Evolutionary conservation across 441 rosid genomes (phyloP), one percentile per base, ranked within the genome.

Genomic region (Melianthus villosus): DNA sequence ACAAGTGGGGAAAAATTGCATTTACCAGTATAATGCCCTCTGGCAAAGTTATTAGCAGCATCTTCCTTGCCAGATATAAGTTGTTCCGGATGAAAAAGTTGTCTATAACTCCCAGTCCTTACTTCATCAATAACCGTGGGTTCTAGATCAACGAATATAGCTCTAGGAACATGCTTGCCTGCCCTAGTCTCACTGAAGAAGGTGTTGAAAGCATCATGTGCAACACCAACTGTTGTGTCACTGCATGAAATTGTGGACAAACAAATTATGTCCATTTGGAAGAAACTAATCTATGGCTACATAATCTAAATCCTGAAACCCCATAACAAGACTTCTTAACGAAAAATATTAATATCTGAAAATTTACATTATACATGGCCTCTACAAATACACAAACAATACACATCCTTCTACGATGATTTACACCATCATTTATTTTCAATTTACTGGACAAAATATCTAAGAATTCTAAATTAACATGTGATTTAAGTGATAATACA

Each of bases 31-130:
- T 79, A 79, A 58, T 79, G 91, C 46, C 91, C 85, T 56, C 91
- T 71, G 22, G 91, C 91, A 53, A 76, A 79, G 75, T 79, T 79
- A 56, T 76, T 79, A 15, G 85, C 91, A 42, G 91, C 82, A 46
- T 79, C 91, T 57, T 79, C 91, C 64, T 79, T 79, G 65, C 91
- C 79, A 18, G 84, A 69, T 30, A 79, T 79, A 65, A 79, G 91
- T 46, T 79, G 91, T 64, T 79, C 85, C 1, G 82, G 91, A 46
- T 79, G 91, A 53, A 79, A 79, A 46, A 79, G 79, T 44, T 79
- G 91, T 20, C 84, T 62, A 37, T 71, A 79, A 27, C 52, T 2
- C 16, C 91, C 91, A 16, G 69, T 37, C 65, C 85, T 63, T 42
- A 79, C 67, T 69, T 79, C 91, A 57, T 79, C 91, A 6, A 79